Percentiles rank a stretch among this genome's conserved stretches.
Evolutionary conservation across 2,329 filamentous ascomycete genomes (phyloP).

Genomic region (Calonectria ilicicola): DNA sequence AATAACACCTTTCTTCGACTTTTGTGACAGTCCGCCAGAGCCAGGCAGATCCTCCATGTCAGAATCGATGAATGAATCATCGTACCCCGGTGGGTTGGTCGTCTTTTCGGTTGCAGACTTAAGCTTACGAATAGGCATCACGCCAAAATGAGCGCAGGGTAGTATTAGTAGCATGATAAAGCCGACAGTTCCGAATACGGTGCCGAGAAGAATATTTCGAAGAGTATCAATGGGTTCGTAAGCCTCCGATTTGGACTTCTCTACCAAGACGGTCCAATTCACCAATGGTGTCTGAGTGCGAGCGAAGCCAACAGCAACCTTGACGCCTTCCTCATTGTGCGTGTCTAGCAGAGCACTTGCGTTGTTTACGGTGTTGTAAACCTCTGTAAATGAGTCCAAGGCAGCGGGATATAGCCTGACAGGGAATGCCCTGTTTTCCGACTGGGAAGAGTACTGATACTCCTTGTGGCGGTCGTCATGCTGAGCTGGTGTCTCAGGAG

Average conservation of each 20-base stretch:
- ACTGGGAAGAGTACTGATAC: conserved; percentile 49
- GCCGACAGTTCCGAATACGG: conserved; percentile 85
- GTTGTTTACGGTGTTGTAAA: conserved; percentile 68
- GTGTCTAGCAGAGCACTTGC: conserved; percentile 77
- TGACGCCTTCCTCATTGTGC: conserved; percentile 75
- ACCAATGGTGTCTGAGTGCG: conserved; percentile 75
- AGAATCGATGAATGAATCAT: conserved; percentile 58
- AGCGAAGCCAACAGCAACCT: conserved; percentile 85
- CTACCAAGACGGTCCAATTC: conserved; percentile 86
- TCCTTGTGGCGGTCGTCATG: conserved; percentile 61
- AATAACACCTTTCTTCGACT: conserved; percentile 58
- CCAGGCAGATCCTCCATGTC: conserved; percentile 55
- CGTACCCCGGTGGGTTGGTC: conserved; percentile 73
- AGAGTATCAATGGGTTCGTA: conserved; percentile 80
- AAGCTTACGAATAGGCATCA: conserved; percentile 82
- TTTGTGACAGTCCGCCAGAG: conserved; percentile 56
- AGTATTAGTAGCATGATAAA: conserved; percentile 78
- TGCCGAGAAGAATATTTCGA: conserved; percentile 84
- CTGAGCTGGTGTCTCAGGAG: conserved; percentile 57
- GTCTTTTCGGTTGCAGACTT: conserved; percentile 81
- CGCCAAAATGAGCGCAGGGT: conserved; percentile 84
- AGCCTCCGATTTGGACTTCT: conserved; percentile 80
- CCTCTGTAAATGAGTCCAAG: conserved; percentile 67
- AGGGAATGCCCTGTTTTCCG: conserved; percentile 64
- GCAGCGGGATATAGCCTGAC: conserved; percentile 74